These are phyloP conservation scores for Aspergillus ustus DNA, from an alignment of 2,329 filamentous ascomycete genomes.

Conservation along the genomic window DNA sequence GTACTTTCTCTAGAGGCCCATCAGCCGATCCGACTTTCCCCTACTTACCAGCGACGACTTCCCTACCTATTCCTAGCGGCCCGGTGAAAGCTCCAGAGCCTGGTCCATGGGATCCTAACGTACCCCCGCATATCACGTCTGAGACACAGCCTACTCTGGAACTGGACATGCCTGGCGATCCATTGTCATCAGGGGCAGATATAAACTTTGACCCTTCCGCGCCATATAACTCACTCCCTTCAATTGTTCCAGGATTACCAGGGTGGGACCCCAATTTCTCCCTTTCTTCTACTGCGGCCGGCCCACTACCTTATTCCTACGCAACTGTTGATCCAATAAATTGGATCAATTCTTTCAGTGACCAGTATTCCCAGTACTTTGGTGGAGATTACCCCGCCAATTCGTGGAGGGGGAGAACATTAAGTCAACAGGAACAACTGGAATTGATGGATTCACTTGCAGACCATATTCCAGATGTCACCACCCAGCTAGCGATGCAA, in stretches of 20 bases:
- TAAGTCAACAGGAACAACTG: slow-evolving; percentile 79
- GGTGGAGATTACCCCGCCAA: slow-evolving; percentile 51
- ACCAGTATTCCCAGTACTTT: slow-evolving; percentile 54
- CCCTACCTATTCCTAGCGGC: slow-evolving; percentile 23
- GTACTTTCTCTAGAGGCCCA: slow-evolving; percentile 40
- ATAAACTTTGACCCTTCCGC: slow-evolving; percentile 42
- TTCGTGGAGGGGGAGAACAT: slow-evolving; percentile 63
- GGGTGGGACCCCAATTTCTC: slow-evolving; percentile 49
- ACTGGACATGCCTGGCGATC: slow-evolving; percentile 26
- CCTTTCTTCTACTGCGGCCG: slow-evolving; percentile 41
- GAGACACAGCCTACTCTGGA: slow-evolving; percentile 27
- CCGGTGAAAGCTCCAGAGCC: slow-evolving; percentile 26
- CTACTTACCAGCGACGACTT: slow-evolving; percentile 29
- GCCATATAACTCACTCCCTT: slow-evolving; percentile 46
- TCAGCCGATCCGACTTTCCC: slow-evolving; percentile 38
- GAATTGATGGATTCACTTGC: slow-evolving; percentile 83
- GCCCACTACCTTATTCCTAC: slow-evolving; percentile 41
- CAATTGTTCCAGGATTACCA: slow-evolving; percentile 44
- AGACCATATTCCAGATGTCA: slow-evolving; percentile 55
- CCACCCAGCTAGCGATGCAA: slow-evolving; percentile 42
- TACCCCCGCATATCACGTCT: slow-evolving; percentile 17
- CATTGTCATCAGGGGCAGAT: slow-evolving; percentile 30
- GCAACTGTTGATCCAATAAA: slow-evolving; percentile 44
- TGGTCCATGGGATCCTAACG: slow-evolving; percentile 25
- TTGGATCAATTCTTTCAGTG: slow-evolving; percentile 50